A percentile compares a stretch with the other conserved stretches of the same genome.
These are phyloP conservation scores for Pyracantha coccinea DNA, from an alignment of 331 rosid species.

Conservation along the genomic window DNA sequence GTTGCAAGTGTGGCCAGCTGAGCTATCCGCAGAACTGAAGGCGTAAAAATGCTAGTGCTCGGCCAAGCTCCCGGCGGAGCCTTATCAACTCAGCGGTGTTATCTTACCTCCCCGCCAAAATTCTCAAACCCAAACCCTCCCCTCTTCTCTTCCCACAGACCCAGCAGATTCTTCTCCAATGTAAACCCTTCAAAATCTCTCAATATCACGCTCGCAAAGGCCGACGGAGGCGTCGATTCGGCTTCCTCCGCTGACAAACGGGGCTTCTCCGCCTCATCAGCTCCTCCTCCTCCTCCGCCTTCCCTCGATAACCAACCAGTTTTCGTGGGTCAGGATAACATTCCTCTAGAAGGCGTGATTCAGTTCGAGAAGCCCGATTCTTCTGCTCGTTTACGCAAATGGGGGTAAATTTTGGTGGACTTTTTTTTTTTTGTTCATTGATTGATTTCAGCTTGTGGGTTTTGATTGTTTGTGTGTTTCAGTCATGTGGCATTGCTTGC, in stretches of 20 bases:
- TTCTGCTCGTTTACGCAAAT: slow-evolving; percentile 50
- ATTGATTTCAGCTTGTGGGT: neutral
- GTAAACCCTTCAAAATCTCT: slow-evolving; percentile 27
- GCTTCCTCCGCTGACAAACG: slow-evolving; percentile 14
- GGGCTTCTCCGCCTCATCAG: slow-evolving; percentile 17
- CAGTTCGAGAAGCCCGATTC: slow-evolving; percentile 70
- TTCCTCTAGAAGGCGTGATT: slow-evolving; percentile 91
- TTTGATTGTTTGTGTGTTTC: slow-evolving; percentile 12
- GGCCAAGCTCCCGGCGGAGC: slow-evolving; percentile 51
- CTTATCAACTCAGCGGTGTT: slow-evolving; percentile 33
- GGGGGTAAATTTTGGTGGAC: slow-evolving; percentile 47
- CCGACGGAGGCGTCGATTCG: slow-evolving; percentile 44
- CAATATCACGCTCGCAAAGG: slow-evolving; percentile 45
- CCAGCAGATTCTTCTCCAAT: slow-evolving; percentile 27
- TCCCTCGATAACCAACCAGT: slow-evolving; percentile 38
- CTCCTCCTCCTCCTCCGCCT: slow-evolving; percentile 21
- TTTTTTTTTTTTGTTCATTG: neutral
- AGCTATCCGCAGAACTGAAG: too few relatives aligned
- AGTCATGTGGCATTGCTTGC: slow-evolving; percentile 76
- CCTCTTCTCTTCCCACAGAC: slow-evolving; percentile 23
- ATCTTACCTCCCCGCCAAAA: slow-evolving; percentile 31
- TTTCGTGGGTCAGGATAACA: slow-evolving; percentile 52
- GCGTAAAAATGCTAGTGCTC: slow-evolving; percentile 32
- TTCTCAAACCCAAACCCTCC: slow-evolving; percentile 42
- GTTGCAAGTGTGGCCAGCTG: neutral